Evolutionary conservation across 192 early-diverging fungal genomes (phyloP), one percentile per base, ranked within the genome.

Genomic region (Mortierella claussenii): DNA sequence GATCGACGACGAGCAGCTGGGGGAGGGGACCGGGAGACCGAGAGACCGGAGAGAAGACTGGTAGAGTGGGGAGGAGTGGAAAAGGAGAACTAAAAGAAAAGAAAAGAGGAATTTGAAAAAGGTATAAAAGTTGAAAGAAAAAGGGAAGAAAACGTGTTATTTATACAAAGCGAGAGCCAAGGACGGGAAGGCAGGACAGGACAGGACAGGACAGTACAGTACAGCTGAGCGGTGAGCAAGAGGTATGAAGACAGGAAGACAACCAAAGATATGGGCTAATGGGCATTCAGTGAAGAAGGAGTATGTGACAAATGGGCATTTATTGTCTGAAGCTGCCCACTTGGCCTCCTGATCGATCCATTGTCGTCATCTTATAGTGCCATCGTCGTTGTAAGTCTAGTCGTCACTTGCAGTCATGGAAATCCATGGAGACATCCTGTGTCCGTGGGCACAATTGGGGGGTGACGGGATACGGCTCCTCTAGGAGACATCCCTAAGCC

Each of bases 81-180:
- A 45, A 21, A 23, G 33, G 21, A 30, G 51, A 23, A 55, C 27
- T 20, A 55, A 40, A 40, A 36, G 24, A 37, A 59, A 43, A 49
- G 37, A 47, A 43, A 20, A 75, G 31, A 51, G 31, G 48, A 37
- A 47, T 46, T 30, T 28, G 21, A 27, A 46, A 53, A 70, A 26
- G 31, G 33, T 33, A n/a, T 26, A 40, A 57, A 47, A 36, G 49
- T 20, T 23, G 13, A 33, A 31, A 36, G 60, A 51, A 33, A 45
- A 13, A 52, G 46, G 28, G 61, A 34, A 51, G 20, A 56, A 33
- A 34, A 60, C 17, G 48, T 50, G 50, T 52, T 68, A 68, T 68
- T 68, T 68, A 68, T 68, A 68, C 30, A 28, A 57, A 36, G 42
- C 34, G 49, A 68, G 65, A 58, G 65, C 65, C 55, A 51, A 58